Base-by-base conservation (phyloP, 2,329 filamentous ascomycete species). In the Xylariaceae sp. region DNA sequence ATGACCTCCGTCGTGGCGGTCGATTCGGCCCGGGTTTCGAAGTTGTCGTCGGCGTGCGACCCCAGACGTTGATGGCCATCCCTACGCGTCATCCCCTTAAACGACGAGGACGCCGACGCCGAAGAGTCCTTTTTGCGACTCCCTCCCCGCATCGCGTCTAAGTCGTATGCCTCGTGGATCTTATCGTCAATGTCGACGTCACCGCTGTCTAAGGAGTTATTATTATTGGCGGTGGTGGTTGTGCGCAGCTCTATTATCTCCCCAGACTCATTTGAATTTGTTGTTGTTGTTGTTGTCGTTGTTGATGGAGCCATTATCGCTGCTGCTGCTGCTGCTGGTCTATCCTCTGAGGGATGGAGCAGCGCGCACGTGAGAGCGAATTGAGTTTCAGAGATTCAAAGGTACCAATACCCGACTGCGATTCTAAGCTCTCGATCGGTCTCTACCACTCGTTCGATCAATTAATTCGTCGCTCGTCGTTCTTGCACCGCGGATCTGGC, bases 91-190 rank as follows among this genome's bases (percentile, higher is more conserved):
- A 29, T 1, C 17, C 6, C 39, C 16, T 36, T 40, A 12, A 43
- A 43, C 6, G 40, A 34, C 3, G 34, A 29, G 6, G 16, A 19
- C n/a, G 37, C 3, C 17, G 37, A n/a, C 8, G 33, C 8, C 8
- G 33, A 36, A 6, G 8, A 9, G n/a, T 36, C 12, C 9, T 24
- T 14, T 23, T 41, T 54, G 44, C 7, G 12, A 16, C 24, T n/a
- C 14, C 39, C 21, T 24, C 49, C 58, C 41, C 50, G 56, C 56
- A 67, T 63, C 28, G 54, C 44, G 44, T 59, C 49, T 19, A 64
- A 61, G 19, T 62, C 58, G 62, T 67, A 68, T 19, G 46, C 59
- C 34, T 67, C 58, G 56, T 46, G 50, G 8, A 58, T 60, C 60
- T 68, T 66, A 46, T 65, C 62, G 29, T 60, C 49, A 26, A 55